Base-by-base conservation (phyloP, 371 early-diverging fungal species). In the Catenaria anguillulae region DNA sequence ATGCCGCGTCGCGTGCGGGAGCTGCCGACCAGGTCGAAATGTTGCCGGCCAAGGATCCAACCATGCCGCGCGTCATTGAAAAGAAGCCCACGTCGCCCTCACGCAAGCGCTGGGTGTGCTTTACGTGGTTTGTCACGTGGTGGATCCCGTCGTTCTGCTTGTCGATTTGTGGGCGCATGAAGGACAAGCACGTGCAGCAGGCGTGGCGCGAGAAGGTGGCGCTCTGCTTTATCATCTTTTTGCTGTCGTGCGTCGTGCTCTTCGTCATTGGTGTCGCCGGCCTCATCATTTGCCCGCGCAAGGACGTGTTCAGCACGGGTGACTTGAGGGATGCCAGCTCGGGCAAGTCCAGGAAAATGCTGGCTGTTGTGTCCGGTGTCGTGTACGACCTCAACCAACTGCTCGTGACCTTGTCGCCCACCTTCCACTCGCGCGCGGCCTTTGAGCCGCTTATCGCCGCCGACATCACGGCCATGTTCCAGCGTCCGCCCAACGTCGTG, bases 191-290 rank as follows among this genome's bases (percentile, higher is more conserved):
- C 70, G 80, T 93, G 17, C 91, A 82, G 56, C 86, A 88, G 88
- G 97, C 97, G 3, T 92, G 90, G 91, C 71, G 91, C 23, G 93
- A 92, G 71, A 92, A 92, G 63, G 81, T 96, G 5, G 85, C 94
- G 1, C 78, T 97, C 19, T 93, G 92, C 70, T 71, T 88, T 64
- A 66, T 97, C 58, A 92, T 97, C 62, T 71, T 87, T 40, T 69
- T 90, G 36, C 68, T 89, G 72, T 90, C 87, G 64, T 79, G 77
- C 5, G 71, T 84, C 64, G 81, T 92, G 55, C 79, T 96, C 42
- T 91, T 94, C 77, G 91, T 89, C 71, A 86, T 97, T 64, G 83
- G 89, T 17, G 85, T 89, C 56, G 78, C 93, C 45, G 89, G 95
- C 31, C 74, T 83, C 64, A 65, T 90, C 56, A 77, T 97, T 23